Base-by-base conservation (phyloP, 257 asterid species). In the Leonotis leonurus region DNA sequence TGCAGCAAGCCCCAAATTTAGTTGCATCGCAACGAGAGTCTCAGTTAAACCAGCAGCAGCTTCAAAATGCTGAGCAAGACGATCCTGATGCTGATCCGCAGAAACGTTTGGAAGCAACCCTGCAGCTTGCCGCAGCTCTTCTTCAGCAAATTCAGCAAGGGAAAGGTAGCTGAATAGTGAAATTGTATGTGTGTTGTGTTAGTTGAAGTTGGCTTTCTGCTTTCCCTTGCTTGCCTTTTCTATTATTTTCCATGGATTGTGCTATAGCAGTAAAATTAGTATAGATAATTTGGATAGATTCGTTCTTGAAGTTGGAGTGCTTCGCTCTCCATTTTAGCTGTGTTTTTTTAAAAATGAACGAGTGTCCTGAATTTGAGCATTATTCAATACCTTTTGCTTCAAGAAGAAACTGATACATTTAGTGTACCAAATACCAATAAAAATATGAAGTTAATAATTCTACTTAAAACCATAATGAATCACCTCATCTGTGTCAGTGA, bases 101-200 rank as follows among this genome's bases (percentile, higher is more conserved):
- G 82, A 80, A 77, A 67, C 87, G 96, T 13, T 69, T 91, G 83
- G 92, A 91, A 73, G 92, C 96, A 20, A 91, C 98, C 5, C 77
- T 91, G 82, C 90, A 88, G 78, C 76, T 88, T 44, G 98, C 96
- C 1, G 94, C 98, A 0, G 86, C 87, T 64, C 96, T 91, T 71
- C 94, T 91, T 51, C 91, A 91, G 83, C 98, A 91, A 79, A 91
- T 91, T 66, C 94, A 91, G 77, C 93, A 85, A 54, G 92, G 94
- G 25, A 88, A 84, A 70, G 86, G 91, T 72, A 80, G 72, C 36
- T 85, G 67, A 81, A 60, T 41, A 62, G 22, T 44, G 36, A 53
- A 70, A 43, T 21, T 24, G 17, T 37, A 6, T 41, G 25, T 45
- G 35, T 32, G 59, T 24, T 22, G 7, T 49, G 55, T 5, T 49